Conservation (phyloP, 768 basidiomycete species). For the Mycena amicta region DNA sequence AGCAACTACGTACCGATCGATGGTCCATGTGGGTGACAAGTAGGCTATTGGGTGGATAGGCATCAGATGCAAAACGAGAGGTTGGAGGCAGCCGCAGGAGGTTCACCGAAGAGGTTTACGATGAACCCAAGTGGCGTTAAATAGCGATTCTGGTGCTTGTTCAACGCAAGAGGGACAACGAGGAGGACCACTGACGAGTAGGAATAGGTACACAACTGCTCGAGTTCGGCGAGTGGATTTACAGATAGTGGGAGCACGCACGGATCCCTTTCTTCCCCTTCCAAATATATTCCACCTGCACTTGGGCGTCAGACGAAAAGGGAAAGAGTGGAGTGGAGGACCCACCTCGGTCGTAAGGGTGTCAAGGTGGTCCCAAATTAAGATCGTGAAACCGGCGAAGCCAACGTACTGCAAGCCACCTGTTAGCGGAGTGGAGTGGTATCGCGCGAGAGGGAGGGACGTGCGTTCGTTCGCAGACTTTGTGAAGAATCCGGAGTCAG, state of each 20-base stretch:
- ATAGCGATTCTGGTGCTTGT: constrained; percentile 51
- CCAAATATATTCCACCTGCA: constrained; percentile 57
- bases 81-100: too few relatives aligned
- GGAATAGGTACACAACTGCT: constrained; percentile 46
- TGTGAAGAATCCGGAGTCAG: too few relatives aligned
- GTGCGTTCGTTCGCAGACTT: constrained; percentile 20
- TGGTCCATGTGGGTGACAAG: constrained; percentile 24
- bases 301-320: background rate
- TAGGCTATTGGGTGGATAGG: constrained; percentile 6
- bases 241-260: constrained; percentile 21
- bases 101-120: constrained; percentile 34
- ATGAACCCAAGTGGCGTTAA: constrained; percentile 48
- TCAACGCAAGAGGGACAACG: too few relatives aligned
- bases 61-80: background rate
- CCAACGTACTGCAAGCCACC: constrained; percentile 31
- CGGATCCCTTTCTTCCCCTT: constrained; percentile 47
- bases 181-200: constrained; percentile 45
- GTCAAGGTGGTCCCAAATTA: constrained; percentile 54
- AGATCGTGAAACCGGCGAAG: constrained; percentile 35
- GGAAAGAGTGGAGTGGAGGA: background rate
- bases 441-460: too few relatives aligned
- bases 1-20: constrained; percentile 10
- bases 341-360: constrained; percentile 51
- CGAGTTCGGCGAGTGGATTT: background rate
- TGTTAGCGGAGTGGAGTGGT: background rate